Conservation (phyloP, 1,284 basidiomycete genomes). For the Agroathelia rolfsii region DNA sequence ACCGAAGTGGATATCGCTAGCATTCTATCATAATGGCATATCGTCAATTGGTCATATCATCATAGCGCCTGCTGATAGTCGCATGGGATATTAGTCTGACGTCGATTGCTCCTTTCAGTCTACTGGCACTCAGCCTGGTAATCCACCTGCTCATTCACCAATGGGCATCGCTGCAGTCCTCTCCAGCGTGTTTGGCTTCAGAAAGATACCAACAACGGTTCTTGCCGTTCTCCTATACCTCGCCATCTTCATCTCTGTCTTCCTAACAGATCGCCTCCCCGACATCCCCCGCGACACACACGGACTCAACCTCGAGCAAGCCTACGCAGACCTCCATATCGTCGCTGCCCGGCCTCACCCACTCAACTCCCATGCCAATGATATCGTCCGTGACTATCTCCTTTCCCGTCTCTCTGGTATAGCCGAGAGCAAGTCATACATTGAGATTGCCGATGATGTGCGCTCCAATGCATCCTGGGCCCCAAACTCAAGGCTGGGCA, state of each 20-base stretch:
- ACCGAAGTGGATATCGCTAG: too few species aligned
- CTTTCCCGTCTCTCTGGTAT: conserved; percentile 41
- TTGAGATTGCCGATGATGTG: conserved; percentile 48
- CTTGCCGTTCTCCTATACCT: conserved; percentile 42
- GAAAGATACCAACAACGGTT: conserved; percentile 38
- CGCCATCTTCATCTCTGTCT: conserved; percentile 39
- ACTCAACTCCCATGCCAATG: conserved; percentile 68
- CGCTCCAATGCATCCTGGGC: conserved; percentile 47
- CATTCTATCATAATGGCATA: too few species aligned
- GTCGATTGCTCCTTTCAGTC: too few species aligned
- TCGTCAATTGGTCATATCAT: too few species aligned
- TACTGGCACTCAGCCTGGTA: too few species aligned
- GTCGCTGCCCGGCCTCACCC: conserved; percentile 62
- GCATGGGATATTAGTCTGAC: too few species aligned
- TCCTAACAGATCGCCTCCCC: conserved; percentile 45
- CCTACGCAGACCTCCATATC: conserved; percentile 50
- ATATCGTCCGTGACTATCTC: conserved; percentile 50
- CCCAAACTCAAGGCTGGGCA: conserved; percentile 15
- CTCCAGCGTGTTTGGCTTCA: conserved; percentile 22
- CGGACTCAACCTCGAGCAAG: conserved; percentile 46
- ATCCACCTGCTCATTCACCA: too few species aligned
- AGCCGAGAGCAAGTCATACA: conserved; percentile 28
- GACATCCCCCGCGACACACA: conserved; percentile 33
- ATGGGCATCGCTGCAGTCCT: too few species aligned
- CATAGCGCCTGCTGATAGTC: too few species aligned